Evolutionary conservation across 2,329 filamentous ascomycete species (phyloP), one percentile per base, ranked within the genome.

Genomic region (Talaromyces sp.): DNA sequence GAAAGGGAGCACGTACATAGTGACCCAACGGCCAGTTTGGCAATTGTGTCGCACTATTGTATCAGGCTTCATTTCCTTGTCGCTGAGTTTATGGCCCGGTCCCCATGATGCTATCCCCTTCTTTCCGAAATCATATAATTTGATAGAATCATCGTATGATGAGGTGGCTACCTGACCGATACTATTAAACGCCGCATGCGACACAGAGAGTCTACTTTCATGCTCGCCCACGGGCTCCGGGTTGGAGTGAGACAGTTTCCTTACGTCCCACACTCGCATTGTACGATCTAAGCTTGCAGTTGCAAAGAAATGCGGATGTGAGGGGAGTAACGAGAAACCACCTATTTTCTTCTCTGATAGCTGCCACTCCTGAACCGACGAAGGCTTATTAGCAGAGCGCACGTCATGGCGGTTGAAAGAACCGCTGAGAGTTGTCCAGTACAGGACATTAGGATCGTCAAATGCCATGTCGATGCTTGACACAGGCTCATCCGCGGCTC

Each of bases 321-420:
- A 75, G 0, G 95, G 93, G 69, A 96, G 88, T 1, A 97, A 76
- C 0, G 88, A 90, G 75, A 98, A 98, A 0, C 95, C 95, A 18
- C 95, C 95, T 60, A 99, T 97, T 72, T 99, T 99, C 75, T 96
- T 93, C 60, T 96, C 92, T 0, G 88, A 90, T 0, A 98, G 80
- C 8, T 86, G 82, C 84, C 91, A 96, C 1, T 90, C 79, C 16
- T 92, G 85, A 0, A 84, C 82, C 2, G 62, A 60, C 14, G 86
- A 81, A 6, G 77, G 77, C 0, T 82, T 75, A 0, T 78, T 76
- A 14, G 81, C 78, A 12, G 37, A 23, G 7, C 93, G 86, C 61
- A 89, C 82, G 70, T 99, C 95, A 70, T 95, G 87, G 0, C 89
- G 87, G 0, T 93, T 93, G 31, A 98, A 88, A 0, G 81, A 82